A percentile compares a stretch with the other conserved stretches of the same genome.
phyloP scores from a whole-genome alignment of 2,329 filamentous ascomycete genomes.

The Leptographium wingfieldii region DNA sequence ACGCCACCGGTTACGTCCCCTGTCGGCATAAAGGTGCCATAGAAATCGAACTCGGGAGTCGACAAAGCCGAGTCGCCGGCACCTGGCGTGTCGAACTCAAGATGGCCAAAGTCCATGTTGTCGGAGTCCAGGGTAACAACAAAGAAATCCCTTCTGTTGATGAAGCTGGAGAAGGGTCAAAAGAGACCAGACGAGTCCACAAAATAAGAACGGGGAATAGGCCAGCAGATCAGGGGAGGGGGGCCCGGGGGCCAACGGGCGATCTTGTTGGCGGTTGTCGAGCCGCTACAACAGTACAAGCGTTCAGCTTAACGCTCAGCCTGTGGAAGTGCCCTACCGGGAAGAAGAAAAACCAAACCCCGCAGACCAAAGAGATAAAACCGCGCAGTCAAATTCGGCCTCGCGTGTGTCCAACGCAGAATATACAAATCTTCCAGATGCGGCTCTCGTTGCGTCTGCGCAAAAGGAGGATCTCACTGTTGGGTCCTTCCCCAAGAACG shows the following conservation, averaged over 20 bases:
- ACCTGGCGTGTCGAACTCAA: conserved; percentile 5
- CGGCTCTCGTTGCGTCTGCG: not conserved
- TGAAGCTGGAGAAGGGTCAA: not conserved
- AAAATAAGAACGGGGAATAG: not conserved
- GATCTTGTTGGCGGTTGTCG: not conserved
- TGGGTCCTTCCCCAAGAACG: not conserved
- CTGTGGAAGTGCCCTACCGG: not conserved
- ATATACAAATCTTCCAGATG: not conserved
- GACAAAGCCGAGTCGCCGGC: not conserved
- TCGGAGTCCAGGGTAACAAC: not conserved
- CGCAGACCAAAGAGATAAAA: too few relatives aligned
- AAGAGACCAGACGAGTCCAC: not conserved
- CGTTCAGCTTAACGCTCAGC: not conserved
- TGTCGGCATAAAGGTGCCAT: not conserved
- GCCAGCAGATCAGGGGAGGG: not conserved
- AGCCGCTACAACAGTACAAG: not conserved
- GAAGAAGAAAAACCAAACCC: too few relatives aligned
- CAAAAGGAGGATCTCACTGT: not conserved
- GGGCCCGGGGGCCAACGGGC: not conserved
- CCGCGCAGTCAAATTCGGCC: not conserved
- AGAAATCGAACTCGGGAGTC: not conserved
- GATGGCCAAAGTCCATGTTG: conserved; percentile 7
- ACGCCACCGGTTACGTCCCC: not conserved
- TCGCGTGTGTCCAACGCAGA: not conserved
- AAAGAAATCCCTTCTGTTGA: not conserved